These are phyloP conservation scores for Trematosphaeria pertusa DNA, from an alignment of 2,329 filamentous ascomycete species.

Conservation along the genomic window DNA sequence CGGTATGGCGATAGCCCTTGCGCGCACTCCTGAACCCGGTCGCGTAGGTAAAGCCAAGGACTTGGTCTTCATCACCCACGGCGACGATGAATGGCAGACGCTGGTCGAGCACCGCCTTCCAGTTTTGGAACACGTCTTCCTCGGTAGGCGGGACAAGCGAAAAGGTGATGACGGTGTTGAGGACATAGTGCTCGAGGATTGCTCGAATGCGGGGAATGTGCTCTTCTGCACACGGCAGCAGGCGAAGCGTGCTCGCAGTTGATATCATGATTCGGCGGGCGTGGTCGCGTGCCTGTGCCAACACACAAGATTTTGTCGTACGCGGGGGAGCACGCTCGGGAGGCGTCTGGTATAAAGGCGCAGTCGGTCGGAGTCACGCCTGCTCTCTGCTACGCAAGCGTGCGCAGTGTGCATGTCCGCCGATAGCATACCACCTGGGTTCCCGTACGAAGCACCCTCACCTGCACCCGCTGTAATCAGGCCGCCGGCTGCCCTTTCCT, in stretches of 20 bases:
- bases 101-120: conserved; percentile 27
- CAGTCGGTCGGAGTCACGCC: too few relatives aligned
- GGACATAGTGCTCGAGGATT: conserved; percentile 49
- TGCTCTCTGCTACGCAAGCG: too few relatives aligned
- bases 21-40: conserved; percentile 43
- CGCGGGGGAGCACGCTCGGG: conserved; percentile 4
- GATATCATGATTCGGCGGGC: conserved; percentile 31
- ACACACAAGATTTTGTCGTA: conserved; percentile 27
- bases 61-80: conserved; percentile 26
- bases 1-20: conserved; percentile 49
- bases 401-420: too few relatives aligned
- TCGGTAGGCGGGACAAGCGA: conserved; percentile 34
- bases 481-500: conserved; percentile 5
- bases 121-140: conserved; percentile 37
- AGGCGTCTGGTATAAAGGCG: too few relatives aligned
- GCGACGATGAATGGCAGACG: conserved; percentile 50
- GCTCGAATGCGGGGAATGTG: conserved; percentile 45
- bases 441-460: neutral
- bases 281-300: conserved; percentile 43
- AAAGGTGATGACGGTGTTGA: conserved; percentile 48
- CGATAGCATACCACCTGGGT: conserved; percentile 1
- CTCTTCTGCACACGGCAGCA: conserved; percentile 40
- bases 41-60: conserved; percentile 47
- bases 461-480: conserved; percentile 1
- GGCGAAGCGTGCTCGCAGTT: conserved; percentile 43